A percentile compares a stretch with the other conserved stretches of the same genome.
These are phyloP conservation scores for Diplodia seriata DNA, from an alignment of 2,329 filamentous ascomycete species.

Conservation along the genomic window DNA sequence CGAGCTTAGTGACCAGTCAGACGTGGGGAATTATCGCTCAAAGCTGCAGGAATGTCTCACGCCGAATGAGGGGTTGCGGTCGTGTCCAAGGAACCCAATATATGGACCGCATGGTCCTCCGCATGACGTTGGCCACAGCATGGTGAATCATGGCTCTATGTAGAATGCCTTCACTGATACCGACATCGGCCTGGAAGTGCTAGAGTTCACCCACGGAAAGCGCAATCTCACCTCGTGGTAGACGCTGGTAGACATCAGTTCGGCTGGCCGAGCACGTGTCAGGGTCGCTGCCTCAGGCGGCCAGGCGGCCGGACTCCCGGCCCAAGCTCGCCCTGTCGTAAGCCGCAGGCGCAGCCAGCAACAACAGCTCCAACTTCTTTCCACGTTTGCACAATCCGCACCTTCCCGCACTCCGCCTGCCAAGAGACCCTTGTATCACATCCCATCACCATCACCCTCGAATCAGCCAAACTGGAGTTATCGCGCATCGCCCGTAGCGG, in stretches of 20 bases:
- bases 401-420: background rate
- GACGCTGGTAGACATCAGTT: background rate
- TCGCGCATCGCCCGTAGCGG: slow-evolving; percentile 32
- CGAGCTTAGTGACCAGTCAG: background rate
- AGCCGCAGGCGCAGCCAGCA: slow-evolving; percentile 21
- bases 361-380: slow-evolving; percentile 24
- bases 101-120: background rate
- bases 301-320: background rate
- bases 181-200: background rate
- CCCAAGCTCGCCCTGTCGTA: slow-evolving; percentile 27
- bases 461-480: slow-evolving; percentile 28
- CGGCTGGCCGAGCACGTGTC: background rate
- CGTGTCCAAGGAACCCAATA: background rate
- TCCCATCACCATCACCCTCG: too few relatives aligned
- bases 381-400: slow-evolving; percentile 11
- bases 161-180: background rate
- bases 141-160: background rate
- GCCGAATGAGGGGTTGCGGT: background rate
- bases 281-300: slow-evolving; percentile 5
- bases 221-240: too few relatives aligned
- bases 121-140: slow-evolving; percentile 2
- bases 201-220: background rate
- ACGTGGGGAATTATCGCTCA: background rate
- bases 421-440: background rate
- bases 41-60: background rate